Evolutionary conservation across 805 yeast genomes (phyloP), one percentile per base, ranked within the genome.

Genomic region (Limtongia smithiae): DNA sequence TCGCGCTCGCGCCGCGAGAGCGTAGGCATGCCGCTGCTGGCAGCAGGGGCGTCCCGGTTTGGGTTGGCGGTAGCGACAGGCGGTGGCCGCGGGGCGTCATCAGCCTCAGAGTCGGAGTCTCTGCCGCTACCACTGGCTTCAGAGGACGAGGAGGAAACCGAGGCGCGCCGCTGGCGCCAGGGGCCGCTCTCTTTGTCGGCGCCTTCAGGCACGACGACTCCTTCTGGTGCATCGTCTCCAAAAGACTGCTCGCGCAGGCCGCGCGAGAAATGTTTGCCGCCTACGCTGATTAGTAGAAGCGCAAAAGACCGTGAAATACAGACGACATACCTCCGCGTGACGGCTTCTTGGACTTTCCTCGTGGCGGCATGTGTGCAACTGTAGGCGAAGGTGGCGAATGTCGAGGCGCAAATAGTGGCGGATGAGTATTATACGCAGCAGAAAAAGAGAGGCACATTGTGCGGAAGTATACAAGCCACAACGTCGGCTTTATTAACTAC

Each of bases 1-100:
- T 54, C 58, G 4, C 55, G 41, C 37, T 54, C 58, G 7, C 56
- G 43, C 12, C 58, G 36, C n/a, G 58, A 54, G 17, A 54, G 37
- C 30, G 37, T 39, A 28, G 34, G 54, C n/a, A 53, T 48, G 18
- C 31, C 33, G 25, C 30, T 20, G 27, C 41, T 9, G 17, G 40
- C 9, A 11, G 31, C 17, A 2, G 44, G n/a, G 14, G 38, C 37
- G 5, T 21, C 38, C 20, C 51, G 21, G 37, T 54, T 54, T 4
- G 55, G 58, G 38, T 54, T 54, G 11, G 46, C 41, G 21, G 50
- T 51, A 11, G 43, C 54, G 22, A 52, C 30, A 20, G 53, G 50
- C 20, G 58, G 48, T 12, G 4, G 18, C 34, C 21, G 31, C 38
- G 30, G 12, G 39, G 14, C 35, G 25, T 34, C 48, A 17, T 25